phyloP scores from a whole-genome alignment of 306 rosid species.

The Dryas drummondii region DNA sequence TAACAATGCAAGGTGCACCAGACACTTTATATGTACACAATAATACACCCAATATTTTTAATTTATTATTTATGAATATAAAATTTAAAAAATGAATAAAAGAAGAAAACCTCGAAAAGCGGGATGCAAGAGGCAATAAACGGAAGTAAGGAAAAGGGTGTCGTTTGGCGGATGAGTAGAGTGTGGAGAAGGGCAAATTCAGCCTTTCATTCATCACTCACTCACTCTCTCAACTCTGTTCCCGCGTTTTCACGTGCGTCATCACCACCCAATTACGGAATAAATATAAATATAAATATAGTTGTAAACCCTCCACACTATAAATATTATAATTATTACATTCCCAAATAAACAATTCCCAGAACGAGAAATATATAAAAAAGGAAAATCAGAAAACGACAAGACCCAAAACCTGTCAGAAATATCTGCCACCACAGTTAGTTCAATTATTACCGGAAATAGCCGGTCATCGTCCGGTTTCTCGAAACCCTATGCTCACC shows the following conservation, averaged over 20 bases:
- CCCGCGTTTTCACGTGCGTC: constrained; percentile 74
- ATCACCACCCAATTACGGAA: constrained; percentile 28
- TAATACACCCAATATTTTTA: too few relatives aligned
- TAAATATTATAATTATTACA: neutral
- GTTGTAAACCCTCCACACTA: neutral
- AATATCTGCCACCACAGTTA: constrained; percentile 50
- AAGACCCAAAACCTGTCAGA: constrained; percentile 55
- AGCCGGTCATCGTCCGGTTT: constrained; percentile 61
- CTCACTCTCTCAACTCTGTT: constrained; percentile 16
- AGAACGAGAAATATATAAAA: neutral
- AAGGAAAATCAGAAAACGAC: constrained; percentile 42
- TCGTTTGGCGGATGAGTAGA: constrained; percentile 49
- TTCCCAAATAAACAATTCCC: neutral
- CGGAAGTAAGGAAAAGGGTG: constrained; percentile 3
- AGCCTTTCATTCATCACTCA: constrained; percentile 45
- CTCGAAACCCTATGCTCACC: constrained; percentile 49
- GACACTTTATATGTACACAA: too few relatives aligned
- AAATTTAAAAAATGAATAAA: neutral
- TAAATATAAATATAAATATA: neutral
- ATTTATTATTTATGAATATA: neutral
- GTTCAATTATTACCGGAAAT: constrained; percentile 62
- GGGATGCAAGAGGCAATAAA: constrained; percentile 13
- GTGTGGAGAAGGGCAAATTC: constrained; percentile 50
- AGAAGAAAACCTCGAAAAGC: constrained; percentile 38
- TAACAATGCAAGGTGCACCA: too few relatives aligned